These are phyloP conservation scores for Sphenostylis stenocarpa DNA, from an alignment of 306 rosid genomes.

Conservation along the genomic window DNA sequence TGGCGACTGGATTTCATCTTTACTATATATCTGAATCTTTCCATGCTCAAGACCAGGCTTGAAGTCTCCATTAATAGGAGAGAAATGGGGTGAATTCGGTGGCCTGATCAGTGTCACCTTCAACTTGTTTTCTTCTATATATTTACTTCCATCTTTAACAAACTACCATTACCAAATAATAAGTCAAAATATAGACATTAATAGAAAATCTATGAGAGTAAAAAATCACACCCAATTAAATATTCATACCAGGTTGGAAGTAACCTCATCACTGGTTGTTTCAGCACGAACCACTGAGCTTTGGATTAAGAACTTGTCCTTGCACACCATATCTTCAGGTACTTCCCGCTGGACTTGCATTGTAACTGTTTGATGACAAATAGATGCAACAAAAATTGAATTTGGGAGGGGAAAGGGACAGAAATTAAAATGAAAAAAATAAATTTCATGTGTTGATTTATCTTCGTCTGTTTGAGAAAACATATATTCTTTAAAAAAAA, in stretches of 20 bases:
- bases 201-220: conserved; percentile 23
- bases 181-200: conserved; percentile 26
- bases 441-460: conserved; percentile 11
- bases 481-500: not conserved
- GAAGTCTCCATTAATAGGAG: conserved; percentile 56
- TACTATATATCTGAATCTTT: conserved; percentile 37
- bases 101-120: conserved; percentile 67
- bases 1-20: conserved; percentile 37
- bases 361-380: conserved; percentile 60
- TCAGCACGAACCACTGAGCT: conserved; percentile 62
- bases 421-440: not conserved
- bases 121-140: conserved; percentile 79
- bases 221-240: conserved; percentile 23
- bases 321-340: conserved; percentile 74
- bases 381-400: not conserved
- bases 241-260: conserved; percentile 69
- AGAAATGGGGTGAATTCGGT: conserved; percentile 55
- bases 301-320: conserved; percentile 90
- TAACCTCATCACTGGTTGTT: conserved; percentile 65
- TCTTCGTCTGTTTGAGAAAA: conserved; percentile 20
- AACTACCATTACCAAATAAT: conserved; percentile 53
- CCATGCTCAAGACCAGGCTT: conserved; percentile 51
- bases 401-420: not conserved
- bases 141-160: conserved; percentile 56
- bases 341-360: conserved; percentile 73